A percentile compares a stretch with the other conserved stretches of the same genome.
phyloP scores from a whole-genome alignment of 164 flowering plant species.

The Amborella trichopoda region DNA sequence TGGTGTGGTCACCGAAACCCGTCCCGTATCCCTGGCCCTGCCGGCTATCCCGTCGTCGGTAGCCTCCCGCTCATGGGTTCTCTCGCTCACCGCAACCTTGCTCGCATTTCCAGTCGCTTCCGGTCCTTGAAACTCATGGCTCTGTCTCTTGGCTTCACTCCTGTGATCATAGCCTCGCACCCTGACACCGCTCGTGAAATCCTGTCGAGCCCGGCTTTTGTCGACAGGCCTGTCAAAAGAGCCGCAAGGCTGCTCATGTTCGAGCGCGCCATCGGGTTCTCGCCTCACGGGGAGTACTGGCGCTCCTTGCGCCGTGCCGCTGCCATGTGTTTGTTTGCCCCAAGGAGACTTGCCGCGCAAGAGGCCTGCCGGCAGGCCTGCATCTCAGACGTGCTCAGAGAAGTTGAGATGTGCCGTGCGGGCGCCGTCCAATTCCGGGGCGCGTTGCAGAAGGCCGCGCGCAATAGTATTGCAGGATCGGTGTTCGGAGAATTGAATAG shows the following conservation, averaged over 20 bases:
- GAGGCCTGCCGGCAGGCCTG: conserved; percentile 25
- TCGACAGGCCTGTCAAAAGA: conserved; percentile 64
- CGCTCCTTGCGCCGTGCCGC: conserved; percentile 49
- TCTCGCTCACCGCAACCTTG: conserved; percentile 48
- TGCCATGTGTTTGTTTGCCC: conserved; percentile 56
- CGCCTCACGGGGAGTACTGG: conserved; percentile 77
- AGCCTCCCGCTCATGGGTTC: conserved; percentile 28
- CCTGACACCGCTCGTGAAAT: conserved; percentile 79
- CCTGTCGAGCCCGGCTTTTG: conserved; percentile 40
- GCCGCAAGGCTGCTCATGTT: conserved; percentile 68
- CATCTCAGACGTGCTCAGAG: conserved; percentile 23
- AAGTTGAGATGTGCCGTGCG: conserved; percentile 27
- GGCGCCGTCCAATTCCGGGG: conserved; percentile 47
- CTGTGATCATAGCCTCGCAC: conserved; percentile 55
- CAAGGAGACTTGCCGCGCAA: conserved; percentile 35
- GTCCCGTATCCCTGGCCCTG: conserved; percentile 29
- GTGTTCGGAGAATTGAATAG: conserved; percentile 40
- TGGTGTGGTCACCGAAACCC: conserved; percentile 20
- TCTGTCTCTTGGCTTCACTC: conserved; percentile 43
- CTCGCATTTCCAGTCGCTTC: conserved; percentile 24
- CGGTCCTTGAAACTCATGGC: conserved; percentile 61
- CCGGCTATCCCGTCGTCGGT: conserved; percentile 54
- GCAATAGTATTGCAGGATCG: conserved; percentile 50
- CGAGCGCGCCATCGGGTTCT: conserved; percentile 83
- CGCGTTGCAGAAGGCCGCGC: conserved; percentile 37